Evolutionary conservation across 139 green algal species (phyloP), one percentile per base, ranked within the genome.

Genomic region (Picochlorum sp.): DNA sequence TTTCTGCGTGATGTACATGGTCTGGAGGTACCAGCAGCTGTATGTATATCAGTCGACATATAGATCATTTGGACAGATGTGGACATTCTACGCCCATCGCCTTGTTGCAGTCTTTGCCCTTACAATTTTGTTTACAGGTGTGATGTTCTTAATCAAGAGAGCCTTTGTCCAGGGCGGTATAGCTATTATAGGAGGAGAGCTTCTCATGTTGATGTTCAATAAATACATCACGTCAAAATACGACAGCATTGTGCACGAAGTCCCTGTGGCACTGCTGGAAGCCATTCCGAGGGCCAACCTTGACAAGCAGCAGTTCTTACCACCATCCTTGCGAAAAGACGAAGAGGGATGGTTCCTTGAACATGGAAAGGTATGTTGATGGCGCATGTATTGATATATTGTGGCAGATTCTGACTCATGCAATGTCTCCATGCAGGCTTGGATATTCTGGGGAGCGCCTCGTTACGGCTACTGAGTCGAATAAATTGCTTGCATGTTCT

Each of bases 11-110:
- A 62, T 55, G 16, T 77, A 65, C 57, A 9, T 76, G 14, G 58
- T 84, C 47, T 87, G 81, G 81, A 68, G 80, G 0, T 87, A 84
- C 61, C 70, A 81, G 57, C 69, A 82, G 62, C 65, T 87, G 41
- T 86, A 82, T 65, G 75, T 82, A 37, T 83, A 65, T 45, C 62
- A 79, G 16, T 49, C 72, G 1, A 58, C 44, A 26, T 84, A 79
- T 28, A 74, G 81, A 50, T 63, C 59, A 20, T 47, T 57, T 21
- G 76, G 77, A 20, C 60, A 70, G 31, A 58, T 68, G 14, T 79
- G 60, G 74, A 51, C 30, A 23, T 68, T 62, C 16, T 61, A n/a
- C 14, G 62, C 65, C 15, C 51, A 74, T 31, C 60, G 63, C 44
- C 37, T 82, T 47, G 63, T 69, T 7, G 68, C 66, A 45, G 77